Conservation (phyloP, 140 eudicot species). For the Oenanthe javanica region DNA sequence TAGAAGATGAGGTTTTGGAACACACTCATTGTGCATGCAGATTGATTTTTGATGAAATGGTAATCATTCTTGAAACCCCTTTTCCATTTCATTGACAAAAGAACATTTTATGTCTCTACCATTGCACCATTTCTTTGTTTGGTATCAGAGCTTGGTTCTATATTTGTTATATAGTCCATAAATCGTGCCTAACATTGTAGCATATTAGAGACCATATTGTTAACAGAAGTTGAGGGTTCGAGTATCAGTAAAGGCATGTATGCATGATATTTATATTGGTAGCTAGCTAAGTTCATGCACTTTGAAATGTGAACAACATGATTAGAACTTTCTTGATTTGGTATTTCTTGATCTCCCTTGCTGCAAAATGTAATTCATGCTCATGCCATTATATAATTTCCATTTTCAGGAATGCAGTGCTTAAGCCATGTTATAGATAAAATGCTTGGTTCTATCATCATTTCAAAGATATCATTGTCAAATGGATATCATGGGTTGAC, state of each 20-base stretch:
- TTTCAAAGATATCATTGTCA: not conserved
- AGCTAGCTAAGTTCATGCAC: not conserved
- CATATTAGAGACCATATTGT: not conserved
- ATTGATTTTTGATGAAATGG: not conserved
- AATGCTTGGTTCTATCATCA: not conserved
- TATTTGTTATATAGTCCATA: not conserved
- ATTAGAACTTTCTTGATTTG: not conserved
- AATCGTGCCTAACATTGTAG: not conserved
- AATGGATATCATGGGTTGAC: not conserved
- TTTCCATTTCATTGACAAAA: not conserved
- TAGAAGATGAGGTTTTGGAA: not conserved
- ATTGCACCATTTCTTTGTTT: not conserved
- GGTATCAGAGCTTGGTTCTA: not conserved
- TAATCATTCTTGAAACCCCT: not conserved
- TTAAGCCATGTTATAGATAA: not conserved
- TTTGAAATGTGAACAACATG: not conserved
- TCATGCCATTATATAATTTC: slow-evolving; percentile 5
- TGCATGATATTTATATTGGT: not conserved
- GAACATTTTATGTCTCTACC: not conserved
- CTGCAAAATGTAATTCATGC: not conserved
- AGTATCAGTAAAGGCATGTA: not conserved
- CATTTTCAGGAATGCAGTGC: not conserved
- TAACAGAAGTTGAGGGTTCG: not conserved
- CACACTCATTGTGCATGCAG: not conserved
- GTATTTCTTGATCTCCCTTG: not conserved